Evolutionary conservation across 116 monocot genomes (phyloP), one percentile per base, ranked within the genome.

Genomic region (Posidonia oceanica): DNA sequence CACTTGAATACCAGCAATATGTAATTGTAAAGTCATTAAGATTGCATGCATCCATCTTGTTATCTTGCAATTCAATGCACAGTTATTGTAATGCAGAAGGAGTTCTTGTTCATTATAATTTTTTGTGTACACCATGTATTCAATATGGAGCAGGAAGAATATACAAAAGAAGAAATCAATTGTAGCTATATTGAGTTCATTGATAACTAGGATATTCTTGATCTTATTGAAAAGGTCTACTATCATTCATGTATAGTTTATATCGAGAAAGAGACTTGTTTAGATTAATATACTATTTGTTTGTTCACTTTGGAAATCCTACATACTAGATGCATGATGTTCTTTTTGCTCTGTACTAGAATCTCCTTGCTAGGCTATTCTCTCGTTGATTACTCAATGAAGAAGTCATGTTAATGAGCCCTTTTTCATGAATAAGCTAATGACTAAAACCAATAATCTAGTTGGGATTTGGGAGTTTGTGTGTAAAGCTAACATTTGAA

Each of bases 131-230:
- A 95, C 88, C 95, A 95, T 82, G 95, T 95, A 42, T 95, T 95
- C 69, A 95, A 95, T 69, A 95, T 95, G 95, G 95, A 95, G 81
- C 95, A 95, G 74, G 95, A 95, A 76, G 95, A 95, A 76, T 95
- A 95, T 62, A 95, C 86, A 13, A 95, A 86, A 76, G 95, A 95
- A 71, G 91, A 91, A 81, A 95, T 95, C 20, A 75, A 84, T 78
- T 95, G 95, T 91, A 95, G 95, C 69, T 95, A 95, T 74, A 95
- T 95, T 65, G 95, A 95, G 52, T 95, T 91, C 67, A 74, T 95
- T 75, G 95, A 95, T 74, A 95, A 95, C 59, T 79, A 91, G 70
- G 95, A 95, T 83, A 67, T 95, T 68, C 95, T 95, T 74, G 91
- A 91, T 77, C 88, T 95, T 59, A 91, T 95, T 78, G 95, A 95